Conservation (phyloP, 768 basidiomycete genomes). For the Lactifluus rugatus region DNA sequence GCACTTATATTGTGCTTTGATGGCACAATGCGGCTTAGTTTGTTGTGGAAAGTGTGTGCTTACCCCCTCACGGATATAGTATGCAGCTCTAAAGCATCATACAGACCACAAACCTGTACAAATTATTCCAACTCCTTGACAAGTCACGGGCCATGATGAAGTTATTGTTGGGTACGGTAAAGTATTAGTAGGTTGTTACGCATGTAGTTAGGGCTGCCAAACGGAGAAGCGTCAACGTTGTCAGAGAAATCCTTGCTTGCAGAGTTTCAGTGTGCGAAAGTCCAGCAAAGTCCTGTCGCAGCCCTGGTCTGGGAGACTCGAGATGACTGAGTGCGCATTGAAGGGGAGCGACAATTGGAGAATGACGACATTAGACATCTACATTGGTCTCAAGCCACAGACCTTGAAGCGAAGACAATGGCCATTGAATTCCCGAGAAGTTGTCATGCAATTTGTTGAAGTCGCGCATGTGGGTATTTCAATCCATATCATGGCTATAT, state of each 20-base stretch:
- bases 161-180: too few relatives aligned
- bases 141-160: slow-evolving; percentile 29
- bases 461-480: neutral
- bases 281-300: too few relatives aligned
- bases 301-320: too few relatives aligned
- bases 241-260: too few relatives aligned
- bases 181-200: too few relatives aligned
- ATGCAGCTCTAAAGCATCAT: neutral
- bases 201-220: too few relatives aligned
- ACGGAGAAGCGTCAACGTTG: too few relatives aligned
- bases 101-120: slow-evolving; percentile 36
- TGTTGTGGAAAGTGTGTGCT: neutral
- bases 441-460: neutral
- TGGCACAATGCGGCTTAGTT: too few relatives aligned
- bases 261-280: too few relatives aligned
- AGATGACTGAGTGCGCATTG: neutral
- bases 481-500: too few relatives aligned
- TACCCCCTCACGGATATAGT: too few relatives aligned
- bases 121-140: slow-evolving; percentile 29
- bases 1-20: slow-evolving; percentile 19
- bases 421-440: neutral
- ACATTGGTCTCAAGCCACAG: neutral
- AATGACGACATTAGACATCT: neutral
- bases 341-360: neutral
- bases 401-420: neutral